A percentile compares a stretch with the other conserved stretches of the same genome.
These are phyloP conservation scores for Marasmius sp. DNA, from an alignment of 1,284 basidiomycete species.

Conservation along the genomic window DNA sequence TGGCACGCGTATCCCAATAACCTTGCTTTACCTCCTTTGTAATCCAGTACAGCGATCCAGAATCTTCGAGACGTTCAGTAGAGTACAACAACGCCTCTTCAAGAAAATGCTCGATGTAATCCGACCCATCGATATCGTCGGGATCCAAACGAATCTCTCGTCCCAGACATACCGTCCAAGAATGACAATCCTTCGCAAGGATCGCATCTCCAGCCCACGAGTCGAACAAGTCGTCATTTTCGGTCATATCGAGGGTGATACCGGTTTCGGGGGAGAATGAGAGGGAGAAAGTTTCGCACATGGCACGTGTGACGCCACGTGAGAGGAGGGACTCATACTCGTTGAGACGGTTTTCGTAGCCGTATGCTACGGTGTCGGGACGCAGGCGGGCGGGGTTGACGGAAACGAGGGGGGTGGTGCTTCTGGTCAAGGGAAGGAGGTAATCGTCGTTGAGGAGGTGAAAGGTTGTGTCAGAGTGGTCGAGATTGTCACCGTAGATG, in stretches of 20 bases:
- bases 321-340: background rate
- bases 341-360: background rate
- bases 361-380: background rate
- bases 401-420: background rate
- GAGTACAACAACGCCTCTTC: background rate
- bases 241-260: background rate
- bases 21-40: background rate
- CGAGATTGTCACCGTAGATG: background rate
- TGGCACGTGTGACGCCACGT: background rate
- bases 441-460: background rate
- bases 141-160: background rate
- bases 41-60: background rate
- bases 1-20: background rate
- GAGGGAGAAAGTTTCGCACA: background rate
- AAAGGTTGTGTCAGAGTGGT: background rate
- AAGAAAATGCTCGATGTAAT: background rate
- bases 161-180: background rate
- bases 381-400: background rate
- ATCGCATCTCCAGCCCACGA: background rate
- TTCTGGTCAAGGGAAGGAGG: background rate
- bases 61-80: background rate
- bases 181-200: background rate
- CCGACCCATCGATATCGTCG: background rate
- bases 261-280: background rate
- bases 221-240: background rate